Conservation (phyloP, 1,284 basidiomycete genomes). For the Cystobasidiaceae sp. region DNA sequence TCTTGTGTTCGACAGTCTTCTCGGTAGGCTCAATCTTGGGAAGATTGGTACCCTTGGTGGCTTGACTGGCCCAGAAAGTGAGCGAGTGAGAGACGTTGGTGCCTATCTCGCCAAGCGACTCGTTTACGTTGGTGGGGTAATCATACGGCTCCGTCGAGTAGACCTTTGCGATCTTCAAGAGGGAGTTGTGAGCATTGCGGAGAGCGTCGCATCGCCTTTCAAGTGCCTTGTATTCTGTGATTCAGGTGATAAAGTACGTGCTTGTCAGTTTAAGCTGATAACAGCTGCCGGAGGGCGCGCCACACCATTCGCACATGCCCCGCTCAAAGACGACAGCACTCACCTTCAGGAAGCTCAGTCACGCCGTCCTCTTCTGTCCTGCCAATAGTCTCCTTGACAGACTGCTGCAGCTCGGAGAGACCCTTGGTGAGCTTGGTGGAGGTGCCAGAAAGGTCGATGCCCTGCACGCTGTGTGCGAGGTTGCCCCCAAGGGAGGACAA, state of each 20-base stretch:
- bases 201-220: conserved; percentile 92
- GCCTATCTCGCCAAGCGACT: conserved; percentile 53
- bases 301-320: not conserved
- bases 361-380: conserved; percentile 85
- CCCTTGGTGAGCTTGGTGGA: conserved; percentile 34
- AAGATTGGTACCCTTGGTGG: conserved; percentile 73
- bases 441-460: conserved; percentile 38
- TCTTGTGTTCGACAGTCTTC: conserved; percentile 50
- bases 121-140: conserved; percentile 59
- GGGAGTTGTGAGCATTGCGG: conserved; percentile 65
- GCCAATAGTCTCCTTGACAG: conserved; percentile 69
- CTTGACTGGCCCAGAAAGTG: conserved; percentile 83
- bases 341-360: conserved; percentile 85
- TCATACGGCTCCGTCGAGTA: conserved; percentile 84
- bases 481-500: conserved; percentile 17
- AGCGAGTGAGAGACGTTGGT: conserved; percentile 62
- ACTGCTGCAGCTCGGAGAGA: conserved; percentile 37
- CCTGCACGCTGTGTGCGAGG: conserved; percentile 21
- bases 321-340: not conserved
- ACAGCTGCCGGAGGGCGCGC: not conserved
- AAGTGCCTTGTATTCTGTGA: conserved; percentile 85
- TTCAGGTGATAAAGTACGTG: not conserved
- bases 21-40: conserved; percentile 62
- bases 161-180: conserved; percentile 72
- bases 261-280: not conserved